These are phyloP conservation scores for Aspergillus sp. DNA, from an alignment of 2,329 filamentous ascomycete species.

Conservation along the genomic window DNA sequence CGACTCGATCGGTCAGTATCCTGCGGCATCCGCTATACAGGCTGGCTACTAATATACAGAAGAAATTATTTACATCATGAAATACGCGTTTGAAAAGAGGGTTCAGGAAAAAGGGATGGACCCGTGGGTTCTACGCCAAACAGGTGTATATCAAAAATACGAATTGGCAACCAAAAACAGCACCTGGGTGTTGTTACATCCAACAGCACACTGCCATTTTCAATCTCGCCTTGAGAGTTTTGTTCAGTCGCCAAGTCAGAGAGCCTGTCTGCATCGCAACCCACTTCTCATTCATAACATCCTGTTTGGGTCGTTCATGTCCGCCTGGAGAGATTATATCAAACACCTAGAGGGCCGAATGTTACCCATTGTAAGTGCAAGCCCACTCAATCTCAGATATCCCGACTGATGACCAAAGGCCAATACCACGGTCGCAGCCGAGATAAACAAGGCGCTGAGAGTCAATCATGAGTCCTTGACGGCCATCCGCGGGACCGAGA, in stretches of 20 bases:
- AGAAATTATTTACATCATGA: constrained; percentile 30
- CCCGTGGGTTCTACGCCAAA: constrained; percentile 32
- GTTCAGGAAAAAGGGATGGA: constrained; percentile 16
- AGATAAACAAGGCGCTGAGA: constrained; percentile 12
- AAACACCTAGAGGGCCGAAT: constrained; percentile 23
- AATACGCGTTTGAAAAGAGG: constrained; percentile 28
- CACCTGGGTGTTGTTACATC: constrained; percentile 28
- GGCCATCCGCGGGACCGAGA: constrained; percentile 19
- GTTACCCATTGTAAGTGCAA: constrained; percentile 20
- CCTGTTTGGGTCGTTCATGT: constrained; percentile 28
- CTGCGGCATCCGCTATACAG: background rate
- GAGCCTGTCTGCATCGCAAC: constrained; percentile 10
- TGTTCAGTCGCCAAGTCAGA: constrained; percentile 9
- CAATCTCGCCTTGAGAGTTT: constrained; percentile 16
- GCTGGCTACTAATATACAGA: background rate
- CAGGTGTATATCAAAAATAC: constrained; percentile 32
- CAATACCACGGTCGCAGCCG: constrained; percentile 7
- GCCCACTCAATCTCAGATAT: background rate
- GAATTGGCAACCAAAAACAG: constrained; percentile 20
- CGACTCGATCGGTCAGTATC: constrained; percentile 18
- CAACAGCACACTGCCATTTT: constrained; percentile 16
- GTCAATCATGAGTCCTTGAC: constrained; percentile 22
- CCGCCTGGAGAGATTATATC: constrained; percentile 32
- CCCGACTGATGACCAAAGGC: constrained; percentile 6
- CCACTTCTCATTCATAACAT: constrained; percentile 28